Evolutionary conservation across 2,329 filamentous ascomycete species (phyloP), one percentile per base, ranked within the genome.

Genomic region (Macrophomina tecta): DNA sequence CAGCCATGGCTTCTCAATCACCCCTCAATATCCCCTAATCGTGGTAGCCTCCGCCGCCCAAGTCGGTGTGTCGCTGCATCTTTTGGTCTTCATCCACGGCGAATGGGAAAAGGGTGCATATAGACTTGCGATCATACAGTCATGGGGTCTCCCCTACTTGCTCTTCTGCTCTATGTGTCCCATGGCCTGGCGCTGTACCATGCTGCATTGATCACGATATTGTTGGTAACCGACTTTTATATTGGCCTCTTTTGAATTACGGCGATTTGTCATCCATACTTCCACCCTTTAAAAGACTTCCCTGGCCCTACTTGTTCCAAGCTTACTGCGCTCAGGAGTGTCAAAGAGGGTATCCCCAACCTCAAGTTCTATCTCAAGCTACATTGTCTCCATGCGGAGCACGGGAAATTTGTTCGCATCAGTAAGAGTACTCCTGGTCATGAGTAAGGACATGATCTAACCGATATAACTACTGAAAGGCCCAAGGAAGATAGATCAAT

Each of bases 251-350:
- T 65, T 7, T 42, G 69, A 7, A 82, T 79, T 67, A 79, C 81
- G n/a, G 38, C 74, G 5, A 64, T 78, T 14, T 80, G 82, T 69
- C 75, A 81, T n/a, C 65, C 74, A 2, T 75, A 79, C 56, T 81
- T 81, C 68, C 81, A 82, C 62, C 77, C 76, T 6, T 71, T 81
- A 16, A 73, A 70, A 63, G 73, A 74, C 68, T 80, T 82, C 49
- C 74, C 73, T 1, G 80, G 81, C 0, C 81, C 81, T 1, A 74
- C 75, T 52, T 69, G 70, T 14, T 77, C 76, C 32, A 73, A 76
- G 1, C 67, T 80, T 28, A 76, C 74, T 14, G 82, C 82, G 58
- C 69, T 80, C 2, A 80, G 80, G 73, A 73, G 77, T 40, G 67
- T 80, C 60, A 70, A 68, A 2, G 64, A 73, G 32, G 28, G 7